Base-by-base conservation (phyloP, 2,329 filamentous ascomycete species). In the Pyrenochaeta sp. region DNA sequence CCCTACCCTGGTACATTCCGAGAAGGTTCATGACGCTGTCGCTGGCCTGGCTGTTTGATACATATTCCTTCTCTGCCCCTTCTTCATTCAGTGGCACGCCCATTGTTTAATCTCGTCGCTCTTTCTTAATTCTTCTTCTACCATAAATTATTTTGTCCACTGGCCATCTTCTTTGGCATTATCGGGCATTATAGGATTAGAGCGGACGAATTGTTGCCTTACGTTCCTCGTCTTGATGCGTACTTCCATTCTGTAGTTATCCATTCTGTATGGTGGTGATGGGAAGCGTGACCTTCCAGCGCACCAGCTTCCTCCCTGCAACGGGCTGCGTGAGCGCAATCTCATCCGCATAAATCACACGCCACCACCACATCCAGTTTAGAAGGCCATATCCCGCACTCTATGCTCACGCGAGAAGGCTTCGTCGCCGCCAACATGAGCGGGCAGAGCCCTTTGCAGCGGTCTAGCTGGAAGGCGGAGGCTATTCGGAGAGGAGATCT, bases 401-500 rank as follows among this genome's bases (percentile, higher is more conserved):
- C 63, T 66, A 78, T 78, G 76, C 68, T 74, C 54, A 69, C 66
- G 32, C 65, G 70, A 55, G 72, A 75, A 55, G 67, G 71, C 36
- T 70, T 71, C 44, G 62, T 72, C 53, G 65, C 63, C 54, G 64
- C 69, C 53, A 69, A 69, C 46, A 75, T 75, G 72, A 73, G 66
- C 58, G 67, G 65, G 55, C 65, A 69, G 50, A 64, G 51, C 25
- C 58, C 50, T 40, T 52, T 76, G 57, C 69, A 72, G 54, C 72
- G 75, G 25, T 73, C 75, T 7, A 77, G 72, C 62, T 78, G 74
- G 75, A 78, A 78, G 64, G 73, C 73, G 0, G 76, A 77, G 52
- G 76, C 76, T 2, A 78, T 78, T 43, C 69, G 76, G 12, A 72
- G 72, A 50, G 76, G 76, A 2, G 64, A 76, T 51, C 62, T 78